phyloP scores from a whole-genome alignment of 2,329 filamentous ascomycete species.

The Aspergillus sp. region DNA sequence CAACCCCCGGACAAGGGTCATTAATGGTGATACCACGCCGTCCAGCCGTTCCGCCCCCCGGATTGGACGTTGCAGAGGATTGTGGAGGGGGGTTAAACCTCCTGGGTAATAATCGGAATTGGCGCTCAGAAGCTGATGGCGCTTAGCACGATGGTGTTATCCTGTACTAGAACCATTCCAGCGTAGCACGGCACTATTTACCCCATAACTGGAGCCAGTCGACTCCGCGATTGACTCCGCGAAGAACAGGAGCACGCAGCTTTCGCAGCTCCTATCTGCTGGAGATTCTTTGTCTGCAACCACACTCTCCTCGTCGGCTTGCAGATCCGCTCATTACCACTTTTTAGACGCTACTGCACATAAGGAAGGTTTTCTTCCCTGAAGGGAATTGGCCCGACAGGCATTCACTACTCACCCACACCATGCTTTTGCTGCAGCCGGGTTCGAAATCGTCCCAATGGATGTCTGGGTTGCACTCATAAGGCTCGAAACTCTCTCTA shows the following conservation, averaged over 20 bases:
- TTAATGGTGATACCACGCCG: constrained; percentile 11
- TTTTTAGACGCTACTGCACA: neutral
- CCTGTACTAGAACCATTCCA: neutral
- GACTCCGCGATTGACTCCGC: neutral
- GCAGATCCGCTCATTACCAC: neutral
- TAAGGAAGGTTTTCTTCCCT: neutral
- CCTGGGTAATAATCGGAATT: neutral
- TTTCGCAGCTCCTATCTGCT: neutral
- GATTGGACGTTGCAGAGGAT: constrained; percentile 7
- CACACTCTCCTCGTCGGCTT: neutral
- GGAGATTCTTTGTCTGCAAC: constrained; percentile 4
- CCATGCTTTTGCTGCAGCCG: neutral
- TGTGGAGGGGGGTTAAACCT: neutral
- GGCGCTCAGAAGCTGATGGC: neutral
- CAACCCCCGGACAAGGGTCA: neutral
- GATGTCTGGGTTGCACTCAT: neutral
- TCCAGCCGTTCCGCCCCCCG: constrained; percentile 8
- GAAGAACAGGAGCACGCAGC: neutral
- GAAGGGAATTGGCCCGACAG: neutral
- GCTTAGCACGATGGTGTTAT: neutral
- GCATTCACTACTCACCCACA: neutral
- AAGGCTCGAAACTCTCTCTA: neutral
- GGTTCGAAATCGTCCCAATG: neutral
- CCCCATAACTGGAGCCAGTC: neutral
- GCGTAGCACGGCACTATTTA: neutral